Base-by-base conservation (phyloP, 2,329 filamentous ascomycete genomes). In the Sordariomycetes sp. region DNA sequence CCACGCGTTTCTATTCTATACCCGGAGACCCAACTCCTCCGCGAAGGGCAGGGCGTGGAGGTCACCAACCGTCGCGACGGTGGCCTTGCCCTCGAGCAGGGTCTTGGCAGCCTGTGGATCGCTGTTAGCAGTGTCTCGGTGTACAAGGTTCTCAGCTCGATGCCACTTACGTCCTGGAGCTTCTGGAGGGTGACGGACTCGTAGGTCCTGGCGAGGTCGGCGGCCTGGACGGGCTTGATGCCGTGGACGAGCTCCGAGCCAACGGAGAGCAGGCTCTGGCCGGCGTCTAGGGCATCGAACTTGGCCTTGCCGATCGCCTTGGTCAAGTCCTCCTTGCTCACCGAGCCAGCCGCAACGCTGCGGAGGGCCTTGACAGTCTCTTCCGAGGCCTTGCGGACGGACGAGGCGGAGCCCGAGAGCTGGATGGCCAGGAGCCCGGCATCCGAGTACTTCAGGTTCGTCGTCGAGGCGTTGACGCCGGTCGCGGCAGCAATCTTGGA, bases 251-350 rank as follows among this genome's bases (percentile, higher is more conserved):
- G 81, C 63, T 89, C 88, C 65, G 89, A 84, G 61, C 94, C 94
- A 62, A 90, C 91, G 61, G 89, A 80, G 67, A 95, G 84, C 60
- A 97, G 77, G 64, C 89, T 89, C 58, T 85, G 80, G 64, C 85
- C 81, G 62, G 88, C 82, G 67, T 95, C 89, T 57, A 97, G 79
- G 62, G 90, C 86, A 70, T 87, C 85, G 76, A 96, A 99, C 76
- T 96, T 97, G 68, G 94, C 94, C 67, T 88, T 85, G 60, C 92
- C 89, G 69, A 91, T 82, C 55, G 94, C 94, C 81, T 96, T 97
- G 72, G 85, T 82, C 69, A 97, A 79, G 61, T 94, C 87, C 73
- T 99, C 94, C 69, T 87, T 86, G 72, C 79, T 81, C 65, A 94
- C 79, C 57, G 85, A 76, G 62, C 89, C 89, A 57, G 83, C 80